Evolutionary conservation across 768 basidiomycete genomes (phyloP).

Genomic region (Serendipita indica): DNA sequence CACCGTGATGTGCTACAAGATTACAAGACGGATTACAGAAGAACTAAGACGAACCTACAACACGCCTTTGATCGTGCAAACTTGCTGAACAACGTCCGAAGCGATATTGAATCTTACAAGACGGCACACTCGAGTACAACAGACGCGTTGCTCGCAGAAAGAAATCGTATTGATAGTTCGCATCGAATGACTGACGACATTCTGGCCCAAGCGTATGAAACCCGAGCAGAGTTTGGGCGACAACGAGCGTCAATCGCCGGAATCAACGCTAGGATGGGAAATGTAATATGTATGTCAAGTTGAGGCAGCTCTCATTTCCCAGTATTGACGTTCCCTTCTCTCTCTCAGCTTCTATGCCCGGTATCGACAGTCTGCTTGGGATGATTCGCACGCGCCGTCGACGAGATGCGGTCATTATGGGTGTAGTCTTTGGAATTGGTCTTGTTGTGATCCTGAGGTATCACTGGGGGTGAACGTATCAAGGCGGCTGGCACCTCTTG

Average conservation of each 20-base stretch:
- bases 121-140: conserved; percentile 48
- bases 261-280: conserved; percentile 73
- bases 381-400: conserved; percentile 90
- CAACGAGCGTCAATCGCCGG: conserved; percentile 62
- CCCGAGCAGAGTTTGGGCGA: conserved; percentile 76
- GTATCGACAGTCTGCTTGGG: conserved; percentile 73
- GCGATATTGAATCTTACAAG: conserved; percentile 97
- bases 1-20: conserved; percentile 85
- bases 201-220: conserved; percentile 95
- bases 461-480: conserved; percentile 15
- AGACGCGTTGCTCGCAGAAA: conserved; percentile 76
- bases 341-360: conserved; percentile 68
- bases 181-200: conserved; percentile 91
- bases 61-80: conserved; percentile 76
- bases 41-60: conserved; percentile 80
- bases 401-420: conserved; percentile 80
- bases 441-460: conserved; percentile 46
- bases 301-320: conserved; percentile 1
- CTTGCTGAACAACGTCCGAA: conserved; percentile 76
- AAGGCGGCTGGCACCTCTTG: neutral
- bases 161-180: conserved; percentile 78
- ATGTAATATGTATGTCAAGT: conserved; percentile 63
- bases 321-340: neutral
- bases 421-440: conserved; percentile 75
- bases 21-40: conserved; percentile 64